Conservation (phyloP, 148 eudicot genomes). For the Persicaria tinctoria region DNA sequence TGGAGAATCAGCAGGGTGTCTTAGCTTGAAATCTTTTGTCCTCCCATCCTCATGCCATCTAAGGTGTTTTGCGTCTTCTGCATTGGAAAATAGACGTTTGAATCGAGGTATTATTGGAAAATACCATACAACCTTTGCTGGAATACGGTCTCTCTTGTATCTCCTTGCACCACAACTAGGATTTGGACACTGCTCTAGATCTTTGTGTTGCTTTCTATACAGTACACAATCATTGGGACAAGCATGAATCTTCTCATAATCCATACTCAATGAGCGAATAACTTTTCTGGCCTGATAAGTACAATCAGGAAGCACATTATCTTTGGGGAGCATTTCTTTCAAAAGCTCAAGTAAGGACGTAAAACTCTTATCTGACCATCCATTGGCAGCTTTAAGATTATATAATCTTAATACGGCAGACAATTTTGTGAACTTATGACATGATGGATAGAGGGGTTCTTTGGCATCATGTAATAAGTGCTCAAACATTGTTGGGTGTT, state of each 20-base stretch:
- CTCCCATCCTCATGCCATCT: background rate
- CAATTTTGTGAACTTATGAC: background rate
- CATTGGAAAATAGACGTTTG: background rate
- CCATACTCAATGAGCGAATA: background rate
- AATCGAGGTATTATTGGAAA: background rate
- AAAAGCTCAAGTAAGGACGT: background rate
- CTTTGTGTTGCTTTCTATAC: background rate
- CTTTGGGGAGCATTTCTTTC: background rate
- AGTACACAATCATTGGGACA: background rate
- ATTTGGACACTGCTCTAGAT: too few relatives aligned
- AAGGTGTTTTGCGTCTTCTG: background rate
- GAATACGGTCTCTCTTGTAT: too few relatives aligned
- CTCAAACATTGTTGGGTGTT: background rate
- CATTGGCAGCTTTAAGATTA: background rate
- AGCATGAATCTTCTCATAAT: background rate
- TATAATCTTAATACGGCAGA: background rate
- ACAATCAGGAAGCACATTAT: background rate
- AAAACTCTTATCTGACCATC: too few relatives aligned
- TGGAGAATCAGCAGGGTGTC: background rate
- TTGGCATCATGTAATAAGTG: too few relatives aligned
- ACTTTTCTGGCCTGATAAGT: background rate
- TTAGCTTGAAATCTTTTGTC: too few relatives aligned
- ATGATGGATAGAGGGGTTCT: background rate
- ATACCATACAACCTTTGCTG: too few relatives aligned
- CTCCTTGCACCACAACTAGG: too few relatives aligned